These are phyloP conservation scores for Pseudozyma thailandica DNA, from an alignment of 1,284 basidiomycete species.

Conservation along the genomic window DNA sequence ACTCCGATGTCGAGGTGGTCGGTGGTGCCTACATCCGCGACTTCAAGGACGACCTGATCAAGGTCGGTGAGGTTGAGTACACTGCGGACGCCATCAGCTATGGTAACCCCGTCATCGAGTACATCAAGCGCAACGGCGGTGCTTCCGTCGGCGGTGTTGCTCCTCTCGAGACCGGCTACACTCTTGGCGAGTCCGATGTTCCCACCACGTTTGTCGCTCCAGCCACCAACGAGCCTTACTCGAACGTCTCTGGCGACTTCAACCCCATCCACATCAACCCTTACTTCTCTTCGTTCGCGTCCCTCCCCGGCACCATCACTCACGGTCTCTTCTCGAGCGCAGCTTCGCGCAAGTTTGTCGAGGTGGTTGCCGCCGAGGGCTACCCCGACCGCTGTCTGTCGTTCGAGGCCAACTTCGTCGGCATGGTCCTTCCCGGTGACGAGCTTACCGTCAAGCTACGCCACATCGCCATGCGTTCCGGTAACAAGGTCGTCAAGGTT, in stretches of 20 bases:
- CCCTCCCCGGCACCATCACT: slow-evolving; percentile 94
- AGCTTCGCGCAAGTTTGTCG: slow-evolving; percentile 90
- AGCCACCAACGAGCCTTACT: slow-evolving; percentile 91
- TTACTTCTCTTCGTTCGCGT: slow-evolving; percentile 94
- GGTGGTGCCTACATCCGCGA: slow-evolving; percentile 71
- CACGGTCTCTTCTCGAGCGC: slow-evolving; percentile 98
- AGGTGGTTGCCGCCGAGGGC: slow-evolving; percentile 92
- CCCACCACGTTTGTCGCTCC: slow-evolving; percentile 69
- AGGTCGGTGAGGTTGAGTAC: slow-evolving; percentile 59
- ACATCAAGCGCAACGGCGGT: slow-evolving; percentile 88
- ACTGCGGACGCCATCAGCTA: slow-evolving; percentile 56
- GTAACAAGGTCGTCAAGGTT: slow-evolving; percentile 83
- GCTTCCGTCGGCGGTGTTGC: slow-evolving; percentile 78
- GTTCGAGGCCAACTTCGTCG: slow-evolving; percentile 76
- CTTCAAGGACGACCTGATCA: slow-evolving; percentile 60
- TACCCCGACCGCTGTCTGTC: slow-evolving; percentile 77
- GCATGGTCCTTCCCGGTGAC: slow-evolving; percentile 96
- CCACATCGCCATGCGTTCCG: slow-evolving; percentile 60
- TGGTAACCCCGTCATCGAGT: slow-evolving; percentile 90
- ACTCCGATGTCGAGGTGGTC: slow-evolving; percentile 81
- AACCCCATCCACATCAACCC: slow-evolving; percentile 98
- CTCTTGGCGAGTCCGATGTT: slow-evolving; percentile 44
- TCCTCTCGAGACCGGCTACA: slow-evolving; percentile 76
- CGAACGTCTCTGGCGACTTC: slow-evolving; percentile 94
- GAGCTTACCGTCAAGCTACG: slow-evolving; percentile 83